Percentiles rank a stretch among this genome's conserved stretches.
phyloP scores from a whole-genome alignment of 1,284 basidiomycete genomes.

The Tylopilus orsonianus region DNA sequence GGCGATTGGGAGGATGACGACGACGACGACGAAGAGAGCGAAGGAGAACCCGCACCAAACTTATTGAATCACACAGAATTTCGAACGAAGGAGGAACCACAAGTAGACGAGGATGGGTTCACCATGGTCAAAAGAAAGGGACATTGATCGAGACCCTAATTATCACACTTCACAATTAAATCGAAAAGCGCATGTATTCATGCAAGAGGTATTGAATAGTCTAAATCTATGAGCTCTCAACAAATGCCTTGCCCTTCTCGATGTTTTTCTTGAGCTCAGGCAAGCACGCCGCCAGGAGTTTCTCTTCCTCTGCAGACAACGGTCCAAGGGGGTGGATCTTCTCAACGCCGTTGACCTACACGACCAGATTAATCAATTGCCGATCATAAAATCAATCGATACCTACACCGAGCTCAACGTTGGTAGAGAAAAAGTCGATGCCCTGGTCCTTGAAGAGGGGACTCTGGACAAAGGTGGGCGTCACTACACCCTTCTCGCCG shows the following conservation, averaged over 20 bases:
- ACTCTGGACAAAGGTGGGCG: conserved; percentile 88
- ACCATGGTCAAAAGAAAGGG: conserved; percentile 69
- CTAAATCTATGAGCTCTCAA: conserved; percentile 41
- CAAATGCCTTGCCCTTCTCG: conserved; percentile 88
- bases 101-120: conserved; percentile 88
- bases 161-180: neutral
- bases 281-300: conserved; percentile 83
- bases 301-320: conserved; percentile 79
- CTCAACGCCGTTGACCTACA: conserved; percentile 81
- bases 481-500: conserved; percentile 83
- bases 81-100: conserved; percentile 49
- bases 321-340: conserved; percentile 83
- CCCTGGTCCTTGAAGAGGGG: conserved; percentile 81
- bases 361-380: conserved; percentile 8
- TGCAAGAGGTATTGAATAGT: conserved; percentile 29
- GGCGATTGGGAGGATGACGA: conserved; percentile 35
- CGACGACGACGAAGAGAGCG: conserved; percentile 4
- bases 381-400: conserved; percentile 2
- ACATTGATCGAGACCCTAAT: conserved; percentile 34
- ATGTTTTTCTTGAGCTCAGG: conserved; percentile 98
- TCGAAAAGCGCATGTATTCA: conserved; percentile 7
- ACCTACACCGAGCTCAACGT: conserved; percentile 87
- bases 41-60: conserved; percentile 18
- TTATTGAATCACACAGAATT: conserved; percentile 20
- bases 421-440: conserved; percentile 88